These are phyloP conservation scores for Chaetomium sp. DNA, from an alignment of 2,329 filamentous ascomycete species.

Conservation along the genomic window DNA sequence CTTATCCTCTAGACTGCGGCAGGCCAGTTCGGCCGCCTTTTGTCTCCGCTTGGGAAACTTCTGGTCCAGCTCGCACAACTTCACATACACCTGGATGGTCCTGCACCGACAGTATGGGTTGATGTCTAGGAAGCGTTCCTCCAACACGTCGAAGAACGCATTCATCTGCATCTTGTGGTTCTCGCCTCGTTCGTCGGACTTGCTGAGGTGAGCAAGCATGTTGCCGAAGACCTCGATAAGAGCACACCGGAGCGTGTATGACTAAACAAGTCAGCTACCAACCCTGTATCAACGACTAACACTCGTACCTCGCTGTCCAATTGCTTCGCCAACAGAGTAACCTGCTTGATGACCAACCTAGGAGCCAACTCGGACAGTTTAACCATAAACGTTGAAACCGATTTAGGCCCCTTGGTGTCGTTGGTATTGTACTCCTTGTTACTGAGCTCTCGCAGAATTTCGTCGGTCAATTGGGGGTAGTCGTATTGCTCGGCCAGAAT, in stretches of 20 bases:
- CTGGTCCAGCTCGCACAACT: constrained; percentile 86
- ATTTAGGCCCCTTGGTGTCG: constrained; percentile 91
- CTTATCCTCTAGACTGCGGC: constrained; percentile 89
- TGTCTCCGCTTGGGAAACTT: constrained; percentile 93
- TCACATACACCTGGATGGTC: constrained; percentile 87
- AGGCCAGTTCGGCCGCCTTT: constrained; percentile 77
- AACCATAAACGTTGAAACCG: constrained; percentile 86
- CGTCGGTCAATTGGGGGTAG: constrained; percentile 89
- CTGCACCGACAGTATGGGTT: constrained; percentile 94
- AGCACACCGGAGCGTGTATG: constrained; percentile 87
- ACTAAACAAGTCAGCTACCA: constrained; percentile 36
- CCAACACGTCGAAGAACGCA: constrained; percentile 92
- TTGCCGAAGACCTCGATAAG: constrained; percentile 97
- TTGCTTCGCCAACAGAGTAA: constrained; percentile 90
- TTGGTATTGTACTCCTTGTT: constrained; percentile 98
- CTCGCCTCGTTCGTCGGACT: constrained; percentile 83
- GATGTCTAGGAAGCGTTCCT: constrained; percentile 91
- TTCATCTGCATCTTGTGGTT: constrained; percentile 93
- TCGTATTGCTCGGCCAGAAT: constrained; percentile 97
- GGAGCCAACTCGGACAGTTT: constrained; percentile 90
- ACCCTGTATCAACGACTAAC: too few species aligned
- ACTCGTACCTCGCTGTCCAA: constrained; percentile 76
- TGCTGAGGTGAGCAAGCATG: constrained; percentile 83
- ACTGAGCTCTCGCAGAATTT: constrained; percentile 87
- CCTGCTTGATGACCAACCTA: constrained; percentile 90